phyloP scores from a whole-genome alignment of 805 yeast species.

The Wickerhamiella azyma region DNA sequence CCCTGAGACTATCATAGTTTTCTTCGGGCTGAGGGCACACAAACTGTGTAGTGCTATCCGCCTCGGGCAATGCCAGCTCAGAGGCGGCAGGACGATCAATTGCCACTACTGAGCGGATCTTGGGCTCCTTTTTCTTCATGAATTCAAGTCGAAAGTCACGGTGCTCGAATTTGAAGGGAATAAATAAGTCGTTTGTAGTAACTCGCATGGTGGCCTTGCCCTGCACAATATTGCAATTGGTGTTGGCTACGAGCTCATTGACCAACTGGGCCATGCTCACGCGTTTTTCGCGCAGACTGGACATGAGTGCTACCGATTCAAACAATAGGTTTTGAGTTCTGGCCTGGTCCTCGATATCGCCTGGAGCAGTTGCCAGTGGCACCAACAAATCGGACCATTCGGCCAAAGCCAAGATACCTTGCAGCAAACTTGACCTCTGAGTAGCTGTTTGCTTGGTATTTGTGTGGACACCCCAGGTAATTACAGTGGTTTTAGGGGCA shows the following conservation, averaged over 20 bases:
- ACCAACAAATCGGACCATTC: conserved; percentile 16
- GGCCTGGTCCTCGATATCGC: conserved; percentile 12
- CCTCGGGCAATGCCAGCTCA: not conserved
- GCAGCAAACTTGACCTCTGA: conserved; percentile 8
- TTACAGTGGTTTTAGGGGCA: conserved; percentile 11
- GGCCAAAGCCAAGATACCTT: conserved; percentile 10
- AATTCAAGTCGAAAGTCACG: not conserved
- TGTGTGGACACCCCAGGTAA: conserved; percentile 13
- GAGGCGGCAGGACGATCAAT: conserved; percentile 2
- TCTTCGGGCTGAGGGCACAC: conserved; percentile 4
- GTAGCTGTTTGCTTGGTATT: not conserved
- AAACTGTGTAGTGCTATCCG: not conserved
- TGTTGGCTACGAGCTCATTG: conserved; percentile 30
- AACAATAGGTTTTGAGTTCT: conserved; percentile 29
- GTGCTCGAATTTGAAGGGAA: not conserved
- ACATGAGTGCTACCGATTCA: conserved; percentile 34
- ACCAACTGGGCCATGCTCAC: conserved; percentile 33
- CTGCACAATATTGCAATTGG: conserved; percentile 37
- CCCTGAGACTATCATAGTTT: not conserved
- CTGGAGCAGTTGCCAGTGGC: conserved; percentile 11
- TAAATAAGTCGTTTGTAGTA: conserved; percentile 1
- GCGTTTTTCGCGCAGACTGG: conserved; percentile 28
- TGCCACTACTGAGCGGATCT: not conserved
- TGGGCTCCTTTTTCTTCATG: not conserved
- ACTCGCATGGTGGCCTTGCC: conserved; percentile 10